Base-by-base conservation (phyloP, 345 rosid species). In the Lumnitzera littorea region DNA sequence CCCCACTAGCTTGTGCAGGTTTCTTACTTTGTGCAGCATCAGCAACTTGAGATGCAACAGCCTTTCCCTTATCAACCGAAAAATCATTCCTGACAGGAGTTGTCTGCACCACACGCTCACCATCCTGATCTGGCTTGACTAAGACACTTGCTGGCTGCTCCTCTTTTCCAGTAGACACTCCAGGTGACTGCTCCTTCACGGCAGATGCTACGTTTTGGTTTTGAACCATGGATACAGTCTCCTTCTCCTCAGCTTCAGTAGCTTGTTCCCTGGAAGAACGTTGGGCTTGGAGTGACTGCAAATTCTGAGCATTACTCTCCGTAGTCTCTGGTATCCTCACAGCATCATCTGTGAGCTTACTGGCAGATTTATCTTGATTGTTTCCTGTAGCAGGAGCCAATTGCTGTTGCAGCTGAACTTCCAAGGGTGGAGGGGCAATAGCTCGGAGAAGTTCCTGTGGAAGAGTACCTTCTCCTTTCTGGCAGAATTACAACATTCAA, bases 391-490 rank as follows among this genome's bases (percentile, higher is more conserved):
- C 66, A 74, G 89, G 78, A 72, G 70, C 68, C 58, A 77, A 72
- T 62, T 71, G 80, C 58, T 70, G 85, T 71, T 73, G 91, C 64
- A 56, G 76, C 80, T 80, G 97, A 74, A 73, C 50, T 66, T 91
- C 97, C 74, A 95, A 88, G 56, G 88, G 86, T 24, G 96, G 99
- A 29, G 99, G 95, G 65, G 76, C 75, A 71, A 95, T 95, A 73
- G 95, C 86, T 74, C 65, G 85, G 67, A 88, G 92, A 78, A 95
- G 97, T 83, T 95, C 94, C 36, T 77, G 99, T 7, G 97, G 99
- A 58, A 91, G 91, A 56, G 83, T 77, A 63, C 87, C 84, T 78
- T 95, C 97, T 69, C 97, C 96, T 88, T 95, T 91, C 96, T 88
- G 79, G 57, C 65, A 76, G 43, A 36, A 36, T 36, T 36, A 36